A percentile compares a stretch with the other conserved stretches of the same genome.
Evolutionary conservation across 805 yeast genomes (phyloP).

Genomic region (Lipomyces yamanashiensis): DNA sequence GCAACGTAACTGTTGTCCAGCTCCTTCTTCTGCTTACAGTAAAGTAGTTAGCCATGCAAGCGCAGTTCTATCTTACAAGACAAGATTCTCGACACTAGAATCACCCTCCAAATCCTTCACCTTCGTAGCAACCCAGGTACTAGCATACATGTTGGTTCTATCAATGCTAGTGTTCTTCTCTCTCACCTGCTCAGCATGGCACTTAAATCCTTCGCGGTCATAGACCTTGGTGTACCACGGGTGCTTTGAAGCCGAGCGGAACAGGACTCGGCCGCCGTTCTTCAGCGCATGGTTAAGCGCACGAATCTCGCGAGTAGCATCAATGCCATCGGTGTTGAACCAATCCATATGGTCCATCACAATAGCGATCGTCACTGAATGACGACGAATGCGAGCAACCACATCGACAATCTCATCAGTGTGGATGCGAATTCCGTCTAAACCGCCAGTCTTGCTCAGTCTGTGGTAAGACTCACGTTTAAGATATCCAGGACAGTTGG

Average conservation of each 20-base stretch:
- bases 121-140: slow-evolving; percentile 67
- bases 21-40: too few species aligned
- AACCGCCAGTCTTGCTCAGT: slow-evolving; percentile 56
- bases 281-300: slow-evolving; percentile 67
- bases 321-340: slow-evolving; percentile 70
- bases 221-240: slow-evolving; percentile 82
- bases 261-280: slow-evolving; percentile 72
- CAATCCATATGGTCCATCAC: slow-evolving; percentile 95
- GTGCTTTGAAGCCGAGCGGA: slow-evolving; percentile 70
- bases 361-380: slow-evolving; percentile 73
- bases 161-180: slow-evolving; percentile 68
- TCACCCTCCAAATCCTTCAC: slow-evolving; percentile 25
- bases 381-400: slow-evolving; percentile 63
- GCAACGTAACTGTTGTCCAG: too few species aligned
- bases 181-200: slow-evolving; percentile 73
- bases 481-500: slow-evolving; percentile 78
- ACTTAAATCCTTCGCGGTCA: slow-evolving; percentile 67
- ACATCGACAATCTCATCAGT: slow-evolving; percentile 81
- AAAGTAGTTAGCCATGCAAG: too few species aligned
- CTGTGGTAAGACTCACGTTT: slow-evolving; percentile 61
- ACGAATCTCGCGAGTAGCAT: slow-evolving; percentile 67
- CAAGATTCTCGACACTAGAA: slow-evolving; percentile 17
- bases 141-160: slow-evolving; percentile 85
- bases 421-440: slow-evolving; percentile 74
- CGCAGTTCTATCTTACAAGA: background rate